Conservation (phyloP, 352 stramenopile species). For the Phytophthora nicotianae region DNA sequence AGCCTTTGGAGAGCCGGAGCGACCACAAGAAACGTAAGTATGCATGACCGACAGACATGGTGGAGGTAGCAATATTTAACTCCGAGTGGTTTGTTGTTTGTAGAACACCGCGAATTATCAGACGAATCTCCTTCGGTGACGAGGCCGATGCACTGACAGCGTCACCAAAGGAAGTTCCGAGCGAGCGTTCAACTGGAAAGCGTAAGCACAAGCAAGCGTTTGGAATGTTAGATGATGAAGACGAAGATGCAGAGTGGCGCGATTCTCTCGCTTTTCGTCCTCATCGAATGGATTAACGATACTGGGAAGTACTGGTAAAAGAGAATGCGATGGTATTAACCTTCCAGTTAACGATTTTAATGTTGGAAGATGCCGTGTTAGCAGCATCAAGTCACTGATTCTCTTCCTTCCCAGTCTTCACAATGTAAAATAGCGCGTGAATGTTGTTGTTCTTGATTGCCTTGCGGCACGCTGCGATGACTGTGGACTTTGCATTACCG, state of each 20-base stretch:
- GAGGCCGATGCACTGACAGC: conserved; percentile 24
- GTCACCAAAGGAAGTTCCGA: conserved; percentile 13
- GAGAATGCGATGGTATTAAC: conserved; percentile 11
- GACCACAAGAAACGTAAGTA: conserved; percentile 33
- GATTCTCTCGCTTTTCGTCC: conserved; percentile 36
- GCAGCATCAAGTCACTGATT: conserved; percentile 45
- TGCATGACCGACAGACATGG: background rate
- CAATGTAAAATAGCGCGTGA: conserved; percentile 84
- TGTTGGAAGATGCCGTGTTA: background rate
- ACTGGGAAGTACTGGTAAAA: no score
- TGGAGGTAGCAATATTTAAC: conserved; percentile 10
- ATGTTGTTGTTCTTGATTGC: conserved; percentile 92
- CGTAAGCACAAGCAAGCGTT: conserved; percentile 34
- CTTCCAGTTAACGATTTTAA: conserved; percentile 10
- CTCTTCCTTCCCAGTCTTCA: conserved; percentile 87
- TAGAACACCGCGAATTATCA: conserved; percentile 40
- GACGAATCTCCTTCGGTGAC: conserved; percentile 40
- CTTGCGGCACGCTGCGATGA: conserved; percentile 85
- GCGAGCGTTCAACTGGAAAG: conserved; percentile 23
- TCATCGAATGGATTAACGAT: conserved; percentile 17
- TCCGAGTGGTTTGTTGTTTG: conserved; percentile 3
- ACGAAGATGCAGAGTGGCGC: conserved; percentile 41
- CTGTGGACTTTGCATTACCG: conserved; percentile 81
- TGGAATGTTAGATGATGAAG: conserved; percentile 37
- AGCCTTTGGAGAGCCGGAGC: conserved; percentile 26